These are phyloP conservation scores for Geotrichum carabidarum DNA, from an alignment of 1,139 yeast species.

Conservation along the genomic window DNA sequence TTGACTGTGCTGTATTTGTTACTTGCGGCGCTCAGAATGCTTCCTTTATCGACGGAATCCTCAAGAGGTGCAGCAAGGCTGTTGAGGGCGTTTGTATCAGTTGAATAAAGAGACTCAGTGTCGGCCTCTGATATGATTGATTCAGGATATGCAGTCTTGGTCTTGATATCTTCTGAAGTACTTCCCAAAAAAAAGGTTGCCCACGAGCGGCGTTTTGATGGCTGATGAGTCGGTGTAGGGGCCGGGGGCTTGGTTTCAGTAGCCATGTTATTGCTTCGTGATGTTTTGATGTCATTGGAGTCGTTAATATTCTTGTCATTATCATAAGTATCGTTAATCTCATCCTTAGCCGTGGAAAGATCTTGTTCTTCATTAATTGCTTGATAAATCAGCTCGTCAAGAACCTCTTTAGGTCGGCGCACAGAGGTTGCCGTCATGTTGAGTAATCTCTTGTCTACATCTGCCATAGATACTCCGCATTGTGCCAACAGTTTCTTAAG, in stretches of 20 bases:
- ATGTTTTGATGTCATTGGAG: not conserved
- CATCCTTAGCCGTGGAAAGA: not conserved
- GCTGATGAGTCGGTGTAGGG: not conserved
- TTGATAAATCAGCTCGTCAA: conserved; percentile 34
- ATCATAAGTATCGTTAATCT: not conserved
- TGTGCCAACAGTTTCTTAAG: conserved; percentile 43
- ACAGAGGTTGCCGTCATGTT: conserved; percentile 28
- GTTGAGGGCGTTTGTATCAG: conserved; percentile 2
- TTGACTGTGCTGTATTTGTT: not conserved
- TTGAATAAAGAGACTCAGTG: conserved; percentile 13
- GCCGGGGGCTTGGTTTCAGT: not conserved
- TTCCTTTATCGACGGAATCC: conserved; percentile 10
- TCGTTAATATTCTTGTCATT: conserved; percentile 5
- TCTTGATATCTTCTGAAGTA: not conserved
- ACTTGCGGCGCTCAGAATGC: conserved; percentile 12
- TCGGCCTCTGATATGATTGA: conserved; percentile 14
- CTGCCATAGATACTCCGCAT: conserved; percentile 45
- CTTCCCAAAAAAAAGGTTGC: conserved; percentile 3
- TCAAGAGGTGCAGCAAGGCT: conserved; percentile 2
- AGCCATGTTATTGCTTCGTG: conserved; percentile 1
- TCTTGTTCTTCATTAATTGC: conserved; percentile 30
- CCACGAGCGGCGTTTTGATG: conserved; percentile 8
- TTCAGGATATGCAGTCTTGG: conserved; percentile 1
- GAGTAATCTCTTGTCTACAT: conserved; percentile 42
- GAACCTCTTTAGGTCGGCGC: conserved; percentile 27